Conservation (phyloP, 139 green algal species). For the Eudorina sp. region DNA sequence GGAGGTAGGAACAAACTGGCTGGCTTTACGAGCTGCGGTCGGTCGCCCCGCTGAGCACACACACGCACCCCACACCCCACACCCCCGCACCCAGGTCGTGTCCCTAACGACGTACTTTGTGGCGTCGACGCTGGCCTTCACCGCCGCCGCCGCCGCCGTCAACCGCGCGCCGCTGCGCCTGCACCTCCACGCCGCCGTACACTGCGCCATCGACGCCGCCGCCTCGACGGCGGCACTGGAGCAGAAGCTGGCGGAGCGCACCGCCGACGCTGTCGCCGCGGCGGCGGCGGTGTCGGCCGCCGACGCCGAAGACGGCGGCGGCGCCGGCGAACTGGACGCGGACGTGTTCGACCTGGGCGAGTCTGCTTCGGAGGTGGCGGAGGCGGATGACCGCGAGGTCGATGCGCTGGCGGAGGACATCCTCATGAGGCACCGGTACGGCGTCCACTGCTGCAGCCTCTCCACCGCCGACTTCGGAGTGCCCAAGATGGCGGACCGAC, state of each 20-base stretch:
- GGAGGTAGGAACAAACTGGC: too few relatives aligned
- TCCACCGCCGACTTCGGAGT: neutral
- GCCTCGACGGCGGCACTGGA: slow-evolving; percentile 4
- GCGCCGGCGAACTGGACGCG: too few relatives aligned
- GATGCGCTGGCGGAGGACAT: neutral
- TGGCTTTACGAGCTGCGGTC: too few relatives aligned
- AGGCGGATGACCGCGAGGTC: neutral
- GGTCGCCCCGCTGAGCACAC: too few relatives aligned
- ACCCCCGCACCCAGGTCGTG: neutral
- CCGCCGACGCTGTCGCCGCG: neutral
- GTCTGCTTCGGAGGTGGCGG: neutral
- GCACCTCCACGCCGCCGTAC: slow-evolving; percentile 14
- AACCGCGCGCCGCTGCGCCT: slow-evolving; percentile 3
- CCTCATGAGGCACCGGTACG: neutral
- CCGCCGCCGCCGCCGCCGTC: slow-evolving; percentile 12
- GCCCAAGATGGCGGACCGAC: neutral
- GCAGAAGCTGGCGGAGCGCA: neutral
- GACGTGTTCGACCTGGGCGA: neutral
- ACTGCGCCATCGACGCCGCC: slow-evolving; percentile 28
- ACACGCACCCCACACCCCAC: too few relatives aligned
- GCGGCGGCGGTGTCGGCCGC: neutral
- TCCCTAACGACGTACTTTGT: slow-evolving; percentile 24
- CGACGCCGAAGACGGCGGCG: neutral
- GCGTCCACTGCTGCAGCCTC: neutral
- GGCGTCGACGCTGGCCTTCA: slow-evolving; percentile 11